Evolutionary conservation across 108 stramenopile genomes (phyloP), one percentile per base, ranked within the genome.

Genomic region (Cyclotella baltica): DNA sequence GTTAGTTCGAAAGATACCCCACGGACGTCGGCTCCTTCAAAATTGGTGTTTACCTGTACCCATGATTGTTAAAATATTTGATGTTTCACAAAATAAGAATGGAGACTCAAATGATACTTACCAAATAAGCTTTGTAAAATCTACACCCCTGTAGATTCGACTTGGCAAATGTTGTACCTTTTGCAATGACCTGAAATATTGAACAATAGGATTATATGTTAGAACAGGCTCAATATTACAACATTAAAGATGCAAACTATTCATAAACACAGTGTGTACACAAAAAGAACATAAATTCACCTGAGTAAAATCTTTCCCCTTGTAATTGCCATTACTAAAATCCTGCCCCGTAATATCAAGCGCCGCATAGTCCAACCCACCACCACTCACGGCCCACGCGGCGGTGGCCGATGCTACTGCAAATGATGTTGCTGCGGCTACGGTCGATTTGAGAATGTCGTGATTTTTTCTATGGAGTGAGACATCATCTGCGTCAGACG

Each of bases 221-320:
- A n/a, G n/a, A n/a, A n/a, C n/a, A n/a, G n/a, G n/a, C n/a, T n/a
- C n/a, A n/a, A n/a, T 40, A 10, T 43, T 73, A 27, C 8, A 20
- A 23, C 52, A 58, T 25, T n/a, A 29, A 50, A 8, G 40, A 43
- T 43, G 40, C 13, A 52, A 52, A n/a, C 51, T 19, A n/a, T 13
- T 4, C 19, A 52, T 4, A 52, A n/a, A 10, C 6, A 52, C n/a
- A 10, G n/a, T 19, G 18, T n/a, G n/a, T 19, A 10, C 4, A n/a
- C n/a, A 52, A 52, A 13, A n/a, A 35, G 22, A 29, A 72, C 13
- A 4, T 65, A 27, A 20, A 70, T 64, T 61, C 18, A 89, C 89
- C 81, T 95, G 93, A 15, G 92, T 93, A 70, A 95, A 95, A 57
- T 95, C 94, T 66, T 95, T 95, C 3, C 89, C 88, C 82, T 92